These are phyloP conservation scores for Lipomyces sp. DNA, from an alignment of 805 yeast species.

Conservation along the genomic window DNA sequence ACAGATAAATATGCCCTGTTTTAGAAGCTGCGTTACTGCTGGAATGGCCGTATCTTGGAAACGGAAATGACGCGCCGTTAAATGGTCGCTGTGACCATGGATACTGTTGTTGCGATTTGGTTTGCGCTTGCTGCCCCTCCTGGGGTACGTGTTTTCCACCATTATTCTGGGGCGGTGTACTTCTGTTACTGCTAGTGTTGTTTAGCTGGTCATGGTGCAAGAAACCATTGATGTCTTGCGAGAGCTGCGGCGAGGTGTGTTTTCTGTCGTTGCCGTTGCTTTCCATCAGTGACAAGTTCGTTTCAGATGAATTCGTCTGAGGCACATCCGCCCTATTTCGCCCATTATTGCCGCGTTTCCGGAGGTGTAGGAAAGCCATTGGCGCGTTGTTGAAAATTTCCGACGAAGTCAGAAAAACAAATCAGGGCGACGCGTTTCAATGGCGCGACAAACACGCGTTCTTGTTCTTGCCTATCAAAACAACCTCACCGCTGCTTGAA, in stretches of 20 bases:
- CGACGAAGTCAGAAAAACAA: neutral
- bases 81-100: constrained; percentile 30
- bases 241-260: neutral
- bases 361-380: constrained; percentile 19
- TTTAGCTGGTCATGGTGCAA: neutral
- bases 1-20: constrained; percentile 78
- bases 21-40: constrained; percentile 71
- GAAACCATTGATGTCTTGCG: neutral
- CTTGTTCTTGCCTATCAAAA: neutral
- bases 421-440: neutral
- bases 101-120: constrained; percentile 15
- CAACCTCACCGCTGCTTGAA: neutral
- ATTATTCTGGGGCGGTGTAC: neutral
- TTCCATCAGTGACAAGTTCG: neutral
- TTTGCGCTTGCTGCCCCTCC: constrained; percentile 5
- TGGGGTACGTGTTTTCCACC: neutral
- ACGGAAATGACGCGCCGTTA: constrained; percentile 54
- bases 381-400: neutral
- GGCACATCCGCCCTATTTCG: constrained; percentile 11
- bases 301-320: neutral
- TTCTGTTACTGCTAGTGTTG: neutral
- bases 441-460: constrained; percentile 1
- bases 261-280: neutral
- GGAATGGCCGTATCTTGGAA: constrained; percentile 93
- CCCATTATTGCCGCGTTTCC: constrained; percentile 11